Evolutionary conservation across 2,329 filamentous ascomycete species (phyloP), one percentile per base, ranked within the genome.

Genomic region (Anisogramma anomala): DNA sequence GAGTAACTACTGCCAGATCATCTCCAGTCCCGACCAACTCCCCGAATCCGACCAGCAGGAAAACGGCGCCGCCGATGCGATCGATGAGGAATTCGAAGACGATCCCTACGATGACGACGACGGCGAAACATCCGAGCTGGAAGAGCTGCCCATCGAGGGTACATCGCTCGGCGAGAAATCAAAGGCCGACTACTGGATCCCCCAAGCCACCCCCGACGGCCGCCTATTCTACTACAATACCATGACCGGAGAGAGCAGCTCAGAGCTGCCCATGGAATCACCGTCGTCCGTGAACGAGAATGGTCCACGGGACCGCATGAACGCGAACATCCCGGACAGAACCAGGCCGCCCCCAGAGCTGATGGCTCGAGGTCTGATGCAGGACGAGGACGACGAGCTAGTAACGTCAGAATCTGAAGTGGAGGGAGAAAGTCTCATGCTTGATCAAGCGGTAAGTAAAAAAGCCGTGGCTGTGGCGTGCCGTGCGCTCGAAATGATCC

Each of bases 161-260:
- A 69, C 71, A 15, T 72, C 72, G 33, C 62, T 61, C 13, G 55
- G 48, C 48, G 79, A 81, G 54, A 83, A 84, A 55, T 88, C 91
- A 52, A 80, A 89, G 58, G 87, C 89, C 33, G 89, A 93, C 50
- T 98, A 94, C 58, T 98, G 91, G 91, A 94, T 98, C 51, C 91
- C 91, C 14, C 91, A 98, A 65, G 91, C 88, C 11, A 98, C 91
- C 0, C 77, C 85, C 1, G 88, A 96, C 58, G 91, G 91, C 40
- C 76, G 88, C 42, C 65, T 98, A 18, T 98, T 93, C 63, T 98
- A 96, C 65, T 96, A 94, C 71, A 98, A 98, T 61, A 96, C 89
- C 48, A 79, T 95, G 66, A 98, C 91, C 0, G 88, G 89, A 41
- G 86, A 93, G 55, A 93, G 84, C 56, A 93, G 84, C 48, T 91